Evolutionary conservation across 2,329 filamentous ascomycete genomes (phyloP).

Genomic region (Verticillium longisporum): DNA sequence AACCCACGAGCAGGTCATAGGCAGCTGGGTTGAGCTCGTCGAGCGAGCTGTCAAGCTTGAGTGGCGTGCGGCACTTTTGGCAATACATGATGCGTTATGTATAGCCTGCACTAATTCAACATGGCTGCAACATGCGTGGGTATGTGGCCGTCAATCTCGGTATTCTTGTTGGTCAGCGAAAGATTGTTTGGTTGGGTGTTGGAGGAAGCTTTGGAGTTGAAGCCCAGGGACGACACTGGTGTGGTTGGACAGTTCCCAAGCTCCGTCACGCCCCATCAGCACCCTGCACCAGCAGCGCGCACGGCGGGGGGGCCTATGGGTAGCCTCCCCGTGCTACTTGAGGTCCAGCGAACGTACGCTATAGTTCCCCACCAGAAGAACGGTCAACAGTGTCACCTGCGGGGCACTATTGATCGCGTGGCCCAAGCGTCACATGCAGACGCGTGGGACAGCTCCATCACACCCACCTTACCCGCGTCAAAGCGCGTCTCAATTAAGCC

Average conservation of each 20-base stretch:
- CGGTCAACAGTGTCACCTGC: neutral
- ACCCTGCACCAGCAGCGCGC: neutral
- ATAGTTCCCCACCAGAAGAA: neutral
- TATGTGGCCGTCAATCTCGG: neutral
- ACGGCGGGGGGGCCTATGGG: neutral
- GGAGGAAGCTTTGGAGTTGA: neutral
- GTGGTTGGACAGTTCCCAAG: neutral
- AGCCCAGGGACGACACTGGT: neutral
- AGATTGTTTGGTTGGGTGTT: conserved; percentile 1
- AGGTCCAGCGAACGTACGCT: neutral
- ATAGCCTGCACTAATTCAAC: neutral
- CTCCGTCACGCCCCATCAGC: neutral
- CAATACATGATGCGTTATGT: conserved; percentile 61
- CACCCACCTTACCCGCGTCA: neutral
- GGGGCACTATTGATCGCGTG: neutral
- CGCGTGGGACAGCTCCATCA: neutral
- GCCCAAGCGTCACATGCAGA: neutral
- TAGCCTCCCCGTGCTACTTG: neutral
- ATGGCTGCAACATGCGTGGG: neutral
- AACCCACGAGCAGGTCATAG: conserved; percentile 81
- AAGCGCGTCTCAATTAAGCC: neutral
- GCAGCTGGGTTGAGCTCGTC: conserved; percentile 89
- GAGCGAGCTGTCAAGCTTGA: conserved; percentile 81
- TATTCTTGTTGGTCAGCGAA: neutral
- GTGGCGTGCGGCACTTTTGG: conserved; percentile 86